Percentiles rank a stretch among this genome's conserved stretches.
These are phyloP conservation scores for Globisporangium irregulare DNA, from an alignment of 352 stramenopile genomes.

Conservation along the genomic window DNA sequence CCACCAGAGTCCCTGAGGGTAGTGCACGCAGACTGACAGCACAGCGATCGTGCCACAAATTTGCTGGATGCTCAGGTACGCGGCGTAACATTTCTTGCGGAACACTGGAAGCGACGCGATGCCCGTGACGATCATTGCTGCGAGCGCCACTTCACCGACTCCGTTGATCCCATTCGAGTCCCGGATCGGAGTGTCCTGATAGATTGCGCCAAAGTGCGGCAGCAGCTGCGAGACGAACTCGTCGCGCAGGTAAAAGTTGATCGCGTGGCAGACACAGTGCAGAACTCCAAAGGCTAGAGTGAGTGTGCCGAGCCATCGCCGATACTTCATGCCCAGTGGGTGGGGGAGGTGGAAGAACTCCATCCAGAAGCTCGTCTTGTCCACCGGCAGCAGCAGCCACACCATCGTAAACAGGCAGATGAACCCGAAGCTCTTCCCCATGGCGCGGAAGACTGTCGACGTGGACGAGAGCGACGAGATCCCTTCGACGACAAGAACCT, in stretches of 20 bases:
- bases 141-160: slow-evolving; percentile 26
- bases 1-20: slow-evolving; percentile 23
- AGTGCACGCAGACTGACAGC: slow-evolving; percentile 27
- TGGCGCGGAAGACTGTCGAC: slow-evolving; percentile 12
- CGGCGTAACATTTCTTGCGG: slow-evolving; percentile 14
- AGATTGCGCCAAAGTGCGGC: slow-evolving; percentile 23
- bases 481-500: slow-evolving; percentile 9
- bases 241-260: slow-evolving; percentile 18
- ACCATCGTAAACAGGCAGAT: slow-evolving; percentile 27
- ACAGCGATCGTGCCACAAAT: slow-evolving; percentile 13
- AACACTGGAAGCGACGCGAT: slow-evolving; percentile 19
- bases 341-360: slow-evolving; percentile 25
- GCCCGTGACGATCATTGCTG: slow-evolving; percentile 26
- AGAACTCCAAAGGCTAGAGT: slow-evolving; percentile 10
- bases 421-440: slow-evolving; percentile 29
- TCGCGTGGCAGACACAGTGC: slow-evolving; percentile 26
- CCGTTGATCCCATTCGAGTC: slow-evolving; percentile 20
- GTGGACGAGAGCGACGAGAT: slow-evolving; percentile 14
- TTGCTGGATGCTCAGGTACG: slow-evolving; percentile 20
- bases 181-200: slow-evolving; percentile 12
- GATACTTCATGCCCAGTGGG: slow-evolving; percentile 21
- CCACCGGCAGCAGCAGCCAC: slow-evolving; percentile 20
- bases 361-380: slow-evolving; percentile 24
- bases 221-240: slow-evolving; percentile 21
- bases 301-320: slow-evolving; percentile 23